Percentiles rank a stretch among this genome's conserved stretches.
These are phyloP conservation scores for Blastocystis sp. DNA, from an alignment of 352 stramenopile species.

Conservation along the genomic window DNA sequence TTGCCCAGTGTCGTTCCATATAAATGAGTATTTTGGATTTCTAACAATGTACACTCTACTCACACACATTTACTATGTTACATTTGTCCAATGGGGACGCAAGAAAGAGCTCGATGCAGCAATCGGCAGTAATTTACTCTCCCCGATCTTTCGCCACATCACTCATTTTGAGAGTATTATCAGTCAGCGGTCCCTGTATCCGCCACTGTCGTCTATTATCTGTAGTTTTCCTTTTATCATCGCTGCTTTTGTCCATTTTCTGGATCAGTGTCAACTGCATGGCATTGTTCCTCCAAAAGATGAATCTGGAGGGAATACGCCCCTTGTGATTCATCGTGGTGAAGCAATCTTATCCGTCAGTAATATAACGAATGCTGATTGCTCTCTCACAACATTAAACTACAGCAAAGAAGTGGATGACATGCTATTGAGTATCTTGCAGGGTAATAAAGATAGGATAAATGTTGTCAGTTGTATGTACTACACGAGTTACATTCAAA, in stretches of 20 bases:
- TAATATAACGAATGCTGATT: neutral
- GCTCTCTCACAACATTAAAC: neutral
- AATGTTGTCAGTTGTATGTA: neutral
- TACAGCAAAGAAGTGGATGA: neutral
- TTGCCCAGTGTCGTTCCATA: neutral
- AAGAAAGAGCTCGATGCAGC: neutral
- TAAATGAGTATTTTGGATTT: neutral
- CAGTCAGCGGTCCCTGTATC: neutral
- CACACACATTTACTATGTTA: neutral
- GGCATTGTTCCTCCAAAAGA: neutral
- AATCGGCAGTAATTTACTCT: neutral
- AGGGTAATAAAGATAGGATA: neutral
- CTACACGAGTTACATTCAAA: neutral
- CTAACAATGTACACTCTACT: neutral
- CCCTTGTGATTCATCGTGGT: neutral
- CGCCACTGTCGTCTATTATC: neutral
- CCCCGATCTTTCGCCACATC: neutral
- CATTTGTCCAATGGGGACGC: neutral
- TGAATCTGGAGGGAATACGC: neutral
- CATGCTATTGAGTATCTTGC: neutral
- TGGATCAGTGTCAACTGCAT: neutral
- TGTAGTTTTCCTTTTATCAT: constrained; percentile 24
- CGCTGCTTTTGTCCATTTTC: neutral
- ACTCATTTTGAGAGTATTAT: neutral
- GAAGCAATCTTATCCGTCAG: neutral